Evolutionary conservation across 352 stramenopile genomes (phyloP).

Genomic region (Phytophthora pisi): DNA sequence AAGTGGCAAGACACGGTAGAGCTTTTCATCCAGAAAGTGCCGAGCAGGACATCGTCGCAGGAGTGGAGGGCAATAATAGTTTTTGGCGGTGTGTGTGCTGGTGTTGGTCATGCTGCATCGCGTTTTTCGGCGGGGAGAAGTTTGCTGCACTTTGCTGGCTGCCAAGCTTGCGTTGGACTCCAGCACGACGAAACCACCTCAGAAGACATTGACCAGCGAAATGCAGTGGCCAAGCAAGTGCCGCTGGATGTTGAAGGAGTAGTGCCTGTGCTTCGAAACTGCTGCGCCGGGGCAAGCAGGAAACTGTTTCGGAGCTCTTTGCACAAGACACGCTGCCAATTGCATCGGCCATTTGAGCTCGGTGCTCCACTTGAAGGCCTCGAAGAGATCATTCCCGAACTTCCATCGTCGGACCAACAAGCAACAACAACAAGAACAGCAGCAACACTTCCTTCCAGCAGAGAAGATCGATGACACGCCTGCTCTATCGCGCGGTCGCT

Average conservation of each 20-base stretch:
- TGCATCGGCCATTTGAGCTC: background rate
- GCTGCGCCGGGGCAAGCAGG: conserved; percentile 2
- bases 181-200: conserved; percentile 12
- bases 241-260: conserved; percentile 7
- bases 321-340: background rate
- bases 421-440: conserved; percentile 1
- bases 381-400: conserved; percentile 21
- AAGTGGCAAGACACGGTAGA: background rate
- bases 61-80: background rate
- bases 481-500: conserved; percentile 20
- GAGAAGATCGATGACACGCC: conserved; percentile 18
- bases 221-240: background rate
- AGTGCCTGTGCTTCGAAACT: conserved; percentile 5
- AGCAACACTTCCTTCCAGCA: background rate
- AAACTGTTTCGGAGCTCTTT: conserved; percentile 4
- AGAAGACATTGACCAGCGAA: background rate
- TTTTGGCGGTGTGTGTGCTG: background rate
- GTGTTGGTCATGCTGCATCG: background rate
- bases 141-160: conserved; percentile 3
- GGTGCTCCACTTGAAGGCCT: background rate
- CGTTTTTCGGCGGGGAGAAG: conserved; percentile 18
- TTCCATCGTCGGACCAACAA: conserved; percentile 21
- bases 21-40: background rate
- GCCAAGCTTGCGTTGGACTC: conserved; percentile 17
- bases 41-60: background rate